These are phyloP conservation scores for Pseudocercospora fuligena DNA, from an alignment of 2,329 filamentous ascomycete genomes.

Conservation along the genomic window DNA sequence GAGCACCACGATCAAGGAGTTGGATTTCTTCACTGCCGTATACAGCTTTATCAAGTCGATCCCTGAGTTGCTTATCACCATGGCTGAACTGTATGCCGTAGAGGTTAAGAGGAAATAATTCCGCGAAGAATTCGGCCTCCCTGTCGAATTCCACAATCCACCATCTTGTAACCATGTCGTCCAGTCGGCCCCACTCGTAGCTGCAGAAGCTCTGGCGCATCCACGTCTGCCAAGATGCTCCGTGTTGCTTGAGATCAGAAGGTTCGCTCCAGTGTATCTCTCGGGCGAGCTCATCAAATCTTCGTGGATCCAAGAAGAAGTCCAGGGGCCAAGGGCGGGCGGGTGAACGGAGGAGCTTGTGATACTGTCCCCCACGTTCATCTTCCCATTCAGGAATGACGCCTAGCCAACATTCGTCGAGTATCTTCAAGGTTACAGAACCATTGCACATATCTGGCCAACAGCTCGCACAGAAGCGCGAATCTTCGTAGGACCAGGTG, in stretches of 20 bases:
- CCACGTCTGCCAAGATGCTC: no score
- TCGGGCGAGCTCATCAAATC: background rate
- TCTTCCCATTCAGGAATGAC: background rate
- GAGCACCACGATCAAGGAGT: background rate
- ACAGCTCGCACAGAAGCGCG: background rate
- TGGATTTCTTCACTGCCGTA: background rate
- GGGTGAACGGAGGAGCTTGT: background rate
- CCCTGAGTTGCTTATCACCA: background rate
- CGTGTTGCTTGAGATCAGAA: no score
- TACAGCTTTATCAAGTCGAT: background rate
- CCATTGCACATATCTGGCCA: background rate
- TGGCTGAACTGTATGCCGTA: background rate
- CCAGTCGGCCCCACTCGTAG: background rate
- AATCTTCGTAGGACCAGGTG: background rate
- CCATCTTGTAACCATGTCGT: background rate
- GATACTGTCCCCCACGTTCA: background rate
- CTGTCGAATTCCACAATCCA: background rate
- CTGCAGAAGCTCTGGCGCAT: background rate
- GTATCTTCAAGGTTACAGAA: background rate
- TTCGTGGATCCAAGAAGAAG: background rate
- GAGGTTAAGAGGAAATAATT: background rate
- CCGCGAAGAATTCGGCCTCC: background rate
- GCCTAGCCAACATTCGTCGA: background rate
- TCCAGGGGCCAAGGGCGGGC: background rate
- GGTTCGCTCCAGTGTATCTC: background rate